A percentile compares a stretch with the other conserved stretches of the same genome.
phyloP scores from a whole-genome alignment of 768 basidiomycete species.

The Mycena indigotica region DNA sequence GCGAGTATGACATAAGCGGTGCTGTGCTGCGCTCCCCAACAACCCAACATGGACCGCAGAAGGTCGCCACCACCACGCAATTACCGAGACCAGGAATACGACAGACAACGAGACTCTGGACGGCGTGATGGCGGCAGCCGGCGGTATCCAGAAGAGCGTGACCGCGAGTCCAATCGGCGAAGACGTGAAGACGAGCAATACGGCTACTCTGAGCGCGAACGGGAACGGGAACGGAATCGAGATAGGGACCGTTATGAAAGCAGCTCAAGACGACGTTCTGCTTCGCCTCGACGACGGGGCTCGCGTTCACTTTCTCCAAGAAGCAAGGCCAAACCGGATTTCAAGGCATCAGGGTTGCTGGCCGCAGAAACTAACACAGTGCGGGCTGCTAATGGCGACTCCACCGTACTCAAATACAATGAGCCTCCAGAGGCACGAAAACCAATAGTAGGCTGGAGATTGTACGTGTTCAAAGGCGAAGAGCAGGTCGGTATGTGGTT shows the following conservation, averaged over 20 bases:
- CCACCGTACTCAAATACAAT: constrained; percentile 91
- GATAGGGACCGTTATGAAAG: constrained; percentile 49
- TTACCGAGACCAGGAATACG: not conserved
- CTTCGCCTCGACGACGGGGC: constrained; percentile 55
- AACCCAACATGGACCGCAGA: constrained; percentile 8
- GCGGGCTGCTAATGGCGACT: constrained; percentile 70
- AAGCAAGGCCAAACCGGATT: constrained; percentile 86
- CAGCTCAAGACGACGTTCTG: constrained; percentile 49
- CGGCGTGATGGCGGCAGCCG: constrained; percentile 17
- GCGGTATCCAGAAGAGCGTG: not conserved
- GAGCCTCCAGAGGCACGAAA: constrained; percentile 98
- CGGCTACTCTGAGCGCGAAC: constrained; percentile 41
- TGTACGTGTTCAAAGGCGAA: constrained; percentile 96
- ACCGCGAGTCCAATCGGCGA: constrained; percentile 4
- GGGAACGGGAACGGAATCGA: constrained; percentile 41
- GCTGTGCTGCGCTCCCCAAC: not conserved
- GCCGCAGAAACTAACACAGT: constrained; percentile 97
- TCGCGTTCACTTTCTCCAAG: constrained; percentile 50
- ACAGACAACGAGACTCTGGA: not conserved
- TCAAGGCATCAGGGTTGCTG: constrained; percentile 82
- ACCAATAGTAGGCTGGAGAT: constrained; percentile 84
- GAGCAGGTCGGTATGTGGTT: constrained; percentile 82
- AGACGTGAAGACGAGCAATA: constrained; percentile 22
- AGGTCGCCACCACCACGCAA: constrained; percentile 13
- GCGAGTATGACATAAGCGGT: not conserved